phyloP scores from a whole-genome alignment of 2,329 filamentous ascomycete genomes.

The Nemania sp. region DNA sequence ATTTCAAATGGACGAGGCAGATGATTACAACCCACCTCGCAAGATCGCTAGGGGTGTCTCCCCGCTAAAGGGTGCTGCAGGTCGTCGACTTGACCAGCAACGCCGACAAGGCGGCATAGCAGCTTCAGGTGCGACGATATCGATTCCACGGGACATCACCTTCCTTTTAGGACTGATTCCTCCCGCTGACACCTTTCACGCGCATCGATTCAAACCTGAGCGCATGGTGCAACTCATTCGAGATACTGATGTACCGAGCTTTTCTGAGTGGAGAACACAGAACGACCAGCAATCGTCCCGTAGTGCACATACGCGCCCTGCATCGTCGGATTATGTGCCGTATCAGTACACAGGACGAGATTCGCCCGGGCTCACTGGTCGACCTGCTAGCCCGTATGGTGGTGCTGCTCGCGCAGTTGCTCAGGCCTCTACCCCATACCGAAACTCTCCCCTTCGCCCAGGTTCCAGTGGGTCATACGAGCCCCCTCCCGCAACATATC shows the following conservation, averaged over 20 bases:
- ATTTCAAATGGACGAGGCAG: conserved; percentile 76
- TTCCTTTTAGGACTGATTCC: conserved; percentile 80
- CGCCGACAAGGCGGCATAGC: conserved; percentile 62
- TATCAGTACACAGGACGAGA: conserved; percentile 47
- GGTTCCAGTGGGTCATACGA: conserved; percentile 60
- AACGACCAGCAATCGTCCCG: conserved; percentile 48
- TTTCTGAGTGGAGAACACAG: conserved; percentile 64
- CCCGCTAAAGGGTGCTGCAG: conserved; percentile 90
- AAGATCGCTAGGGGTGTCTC: conserved; percentile 92
- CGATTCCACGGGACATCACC: conserved; percentile 77
- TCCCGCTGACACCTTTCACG: conserved; percentile 76
- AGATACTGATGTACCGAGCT: conserved; percentile 74
- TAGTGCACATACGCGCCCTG: conserved; percentile 56
- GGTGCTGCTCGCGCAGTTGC: conserved; percentile 53
- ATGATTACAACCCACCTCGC: conserved; percentile 78
- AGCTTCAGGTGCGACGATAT: conserved; percentile 61
- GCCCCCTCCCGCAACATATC: conserved; percentile 53
- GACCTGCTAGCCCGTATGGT: conserved; percentile 63
- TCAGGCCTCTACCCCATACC: conserved; percentile 59
- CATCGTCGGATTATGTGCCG: conserved; percentile 58
- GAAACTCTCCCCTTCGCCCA: conserved; percentile 65
- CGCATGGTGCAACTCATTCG: conserved; percentile 80
- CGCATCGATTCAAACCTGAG: conserved; percentile 75
- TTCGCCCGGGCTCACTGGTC: conserved; percentile 48
- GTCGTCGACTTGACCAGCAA: conserved; percentile 84